Evolutionary conservation across 1,284 basidiomycete genomes (phyloP).

Genomic region (Irpex sp.): DNA sequence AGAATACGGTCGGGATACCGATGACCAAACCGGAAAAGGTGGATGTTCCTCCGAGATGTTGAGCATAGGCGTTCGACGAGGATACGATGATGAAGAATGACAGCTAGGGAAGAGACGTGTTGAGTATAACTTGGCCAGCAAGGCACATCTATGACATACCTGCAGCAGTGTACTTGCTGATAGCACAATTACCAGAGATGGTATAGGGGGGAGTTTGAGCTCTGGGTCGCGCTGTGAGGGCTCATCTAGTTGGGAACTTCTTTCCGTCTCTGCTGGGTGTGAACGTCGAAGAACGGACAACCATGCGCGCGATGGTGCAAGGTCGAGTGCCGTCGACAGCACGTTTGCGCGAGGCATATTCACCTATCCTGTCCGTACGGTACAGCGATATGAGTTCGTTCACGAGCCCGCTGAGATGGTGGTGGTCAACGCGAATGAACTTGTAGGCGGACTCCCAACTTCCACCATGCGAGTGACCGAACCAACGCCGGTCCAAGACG

Average conservation of each 20-base stretch:
- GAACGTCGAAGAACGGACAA: background rate
- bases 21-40: constrained; percentile 69
- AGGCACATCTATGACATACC: constrained; percentile 25
- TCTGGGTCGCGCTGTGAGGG: constrained; percentile 32
- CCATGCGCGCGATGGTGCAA: constrained; percentile 9
- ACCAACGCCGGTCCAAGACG: background rate
- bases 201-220: constrained; percentile 41
- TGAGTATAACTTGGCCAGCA: background rate
- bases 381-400: background rate
- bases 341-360: constrained; percentile 12
- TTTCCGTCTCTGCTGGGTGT: background rate
- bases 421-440: background rate
- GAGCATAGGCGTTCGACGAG: constrained; percentile 59
- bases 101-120: constrained; percentile 34
- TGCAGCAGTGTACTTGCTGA: constrained; percentile 43
- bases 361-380: background rate
- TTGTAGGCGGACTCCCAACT: background rate
- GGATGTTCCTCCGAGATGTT: constrained; percentile 57
- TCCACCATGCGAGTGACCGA: background rate
- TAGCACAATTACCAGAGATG: constrained; percentile 42
- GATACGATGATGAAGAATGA: constrained; percentile 70
- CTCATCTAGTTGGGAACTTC: background rate
- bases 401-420: background rate
- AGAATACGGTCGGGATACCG: constrained; percentile 60
- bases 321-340: constrained; percentile 11